Evolutionary conservation across 768 basidiomycete genomes (phyloP).

Genomic region (Serpula lacrymans): DNA sequence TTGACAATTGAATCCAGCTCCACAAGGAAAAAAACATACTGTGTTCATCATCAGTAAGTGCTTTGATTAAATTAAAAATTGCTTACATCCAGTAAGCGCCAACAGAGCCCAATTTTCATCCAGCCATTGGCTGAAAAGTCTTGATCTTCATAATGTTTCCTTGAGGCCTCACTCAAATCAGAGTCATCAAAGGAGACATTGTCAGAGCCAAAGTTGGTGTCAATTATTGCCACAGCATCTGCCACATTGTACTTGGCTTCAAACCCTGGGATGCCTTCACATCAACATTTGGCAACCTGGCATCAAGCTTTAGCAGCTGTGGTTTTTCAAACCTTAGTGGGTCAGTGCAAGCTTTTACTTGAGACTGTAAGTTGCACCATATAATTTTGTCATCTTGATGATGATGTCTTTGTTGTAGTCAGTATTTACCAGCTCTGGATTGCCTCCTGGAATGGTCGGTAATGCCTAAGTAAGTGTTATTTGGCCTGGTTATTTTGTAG

Average conservation of each 20-base stretch:
- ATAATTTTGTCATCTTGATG: not conserved
- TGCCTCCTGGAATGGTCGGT: not conserved
- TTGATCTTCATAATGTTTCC: not conserved
- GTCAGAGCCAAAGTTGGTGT: not conserved
- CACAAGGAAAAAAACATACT: not conserved
- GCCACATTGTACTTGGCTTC: not conserved
- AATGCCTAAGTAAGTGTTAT: too few species aligned
- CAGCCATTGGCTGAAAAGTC: not conserved
- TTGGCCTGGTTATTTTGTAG: too few species aligned
- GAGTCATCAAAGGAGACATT: not conserved
- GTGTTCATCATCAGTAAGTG: not conserved
- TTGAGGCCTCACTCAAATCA: not conserved
- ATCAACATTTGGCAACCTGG: not conserved
- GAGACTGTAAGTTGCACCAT: conserved; percentile 1
- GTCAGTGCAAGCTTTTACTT: not conserved
- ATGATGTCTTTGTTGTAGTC: not conserved
- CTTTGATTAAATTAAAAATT: not conserved
- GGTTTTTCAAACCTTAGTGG: not conserved
- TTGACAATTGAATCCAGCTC: not conserved
- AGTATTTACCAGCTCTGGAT: not conserved
- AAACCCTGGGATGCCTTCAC: not conserved
- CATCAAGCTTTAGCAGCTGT: not conserved
- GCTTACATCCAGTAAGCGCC: not conserved
- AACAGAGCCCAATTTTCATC: not conserved
- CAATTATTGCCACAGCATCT: not conserved